Percentiles rank a stretch among this genome's conserved stretches.
These are phyloP conservation scores for Cyberlindnera meyerae DNA, from an alignment of 805 yeast species.

Conservation along the genomic window DNA sequence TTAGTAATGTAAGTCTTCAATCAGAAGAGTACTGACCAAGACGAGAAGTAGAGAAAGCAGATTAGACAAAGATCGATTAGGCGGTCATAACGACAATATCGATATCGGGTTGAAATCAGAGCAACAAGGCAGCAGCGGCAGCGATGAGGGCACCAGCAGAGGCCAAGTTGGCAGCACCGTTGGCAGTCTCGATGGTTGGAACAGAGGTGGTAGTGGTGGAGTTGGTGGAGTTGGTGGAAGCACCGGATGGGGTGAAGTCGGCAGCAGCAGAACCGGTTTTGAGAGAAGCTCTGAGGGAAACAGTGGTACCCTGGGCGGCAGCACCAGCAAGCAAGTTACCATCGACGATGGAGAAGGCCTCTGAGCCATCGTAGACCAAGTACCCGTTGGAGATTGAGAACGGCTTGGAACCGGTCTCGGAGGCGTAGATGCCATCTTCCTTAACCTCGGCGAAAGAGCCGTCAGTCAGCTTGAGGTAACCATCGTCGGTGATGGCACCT, in stretches of 20 bases:
- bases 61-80: no score
- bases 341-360: conserved; percentile 32
- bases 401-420: conserved; percentile 31
- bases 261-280: conserved; percentile 23
- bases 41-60: no score
- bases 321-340: conserved; percentile 11
- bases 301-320: conserved; percentile 12
- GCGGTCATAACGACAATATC: no score
- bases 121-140: conserved; percentile 30
- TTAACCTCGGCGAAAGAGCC: conserved; percentile 28
- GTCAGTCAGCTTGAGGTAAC: conserved; percentile 28
- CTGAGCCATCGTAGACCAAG: conserved; percentile 32
- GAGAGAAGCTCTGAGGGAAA: conserved; percentile 20
- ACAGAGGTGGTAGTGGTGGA: conserved; percentile 6
- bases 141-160: conserved; percentile 25
- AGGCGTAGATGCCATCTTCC: conserved; percentile 24
- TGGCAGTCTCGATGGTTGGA: conserved; percentile 13
- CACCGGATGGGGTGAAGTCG: conserved; percentile 23
- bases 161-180: conserved; percentile 24
- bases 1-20: no score
- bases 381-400: conserved; percentile 36
- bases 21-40: no score
- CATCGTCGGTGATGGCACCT: conserved; percentile 29
- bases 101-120: no score
- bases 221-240: conserved; percentile 5